Percentiles rank a stretch among this genome's conserved stretches.
phyloP scores from a whole-genome alignment of 73 alveolate species.

The Stentor coeruleus region DNA sequence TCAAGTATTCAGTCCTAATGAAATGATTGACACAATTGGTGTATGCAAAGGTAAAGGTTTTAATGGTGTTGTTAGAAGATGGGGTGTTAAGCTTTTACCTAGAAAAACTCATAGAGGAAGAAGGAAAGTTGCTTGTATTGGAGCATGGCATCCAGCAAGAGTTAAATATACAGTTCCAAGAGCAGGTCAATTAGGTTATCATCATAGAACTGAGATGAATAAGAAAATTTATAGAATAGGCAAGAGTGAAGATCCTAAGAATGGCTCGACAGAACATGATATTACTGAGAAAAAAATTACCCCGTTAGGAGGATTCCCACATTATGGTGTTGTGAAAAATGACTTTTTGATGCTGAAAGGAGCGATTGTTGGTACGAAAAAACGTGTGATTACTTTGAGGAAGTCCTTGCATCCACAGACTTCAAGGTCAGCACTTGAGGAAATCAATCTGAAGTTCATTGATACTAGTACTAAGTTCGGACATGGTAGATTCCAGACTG shows the following conservation, averaged over 20 bases:
- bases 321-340: constrained; percentile 97
- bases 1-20: constrained; percentile 95
- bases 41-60: constrained; percentile 99
- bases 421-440: constrained; percentile 82
- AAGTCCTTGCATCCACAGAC: constrained; percentile 89
- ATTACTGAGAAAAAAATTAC: constrained; percentile 96
- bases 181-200: constrained; percentile 99
- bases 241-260: constrained; percentile 83
- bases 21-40: constrained; percentile 96
- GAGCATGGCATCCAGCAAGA: constrained; percentile 99
- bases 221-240: constrained; percentile 99
- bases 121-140: constrained; percentile 99
- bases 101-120: constrained; percentile 99
- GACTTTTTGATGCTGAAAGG: constrained; percentile 99
- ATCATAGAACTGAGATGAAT: constrained; percentile 99
- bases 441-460: constrained; percentile 96
- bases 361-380: constrained; percentile 97
- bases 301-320: constrained; percentile 99
- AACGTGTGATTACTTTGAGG: constrained; percentile 97
- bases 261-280: constrained; percentile 99
- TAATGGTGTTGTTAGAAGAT: constrained; percentile 99
- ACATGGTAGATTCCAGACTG: constrained; percentile 99
- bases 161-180: constrained; percentile 99
- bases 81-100: constrained; percentile 98
- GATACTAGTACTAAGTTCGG: constrained; percentile 99